These are phyloP conservation scores for Hemileia vastatrix DNA, from an alignment of 1,284 basidiomycete species.

Conservation along the genomic window DNA sequence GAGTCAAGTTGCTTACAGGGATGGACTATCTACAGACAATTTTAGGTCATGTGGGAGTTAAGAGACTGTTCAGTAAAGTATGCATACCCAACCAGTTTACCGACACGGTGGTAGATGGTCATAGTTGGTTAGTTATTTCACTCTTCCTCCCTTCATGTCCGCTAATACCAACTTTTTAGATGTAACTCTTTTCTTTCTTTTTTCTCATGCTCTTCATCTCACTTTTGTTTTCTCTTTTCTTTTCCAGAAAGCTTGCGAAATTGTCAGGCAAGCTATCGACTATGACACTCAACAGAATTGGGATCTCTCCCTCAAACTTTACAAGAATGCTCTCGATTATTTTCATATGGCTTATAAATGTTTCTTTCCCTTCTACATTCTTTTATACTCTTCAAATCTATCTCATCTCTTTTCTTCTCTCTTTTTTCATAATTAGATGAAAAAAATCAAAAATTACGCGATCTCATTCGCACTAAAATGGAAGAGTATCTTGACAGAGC, in stretches of 20 bases:
- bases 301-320: slow-evolving; percentile 42
- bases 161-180: slow-evolving; percentile 51
- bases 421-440: slow-evolving; percentile 56
- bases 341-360: slow-evolving; percentile 87
- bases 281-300: slow-evolving; percentile 92
- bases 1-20: too few species aligned
- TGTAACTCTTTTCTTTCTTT: slow-evolving; percentile 38
- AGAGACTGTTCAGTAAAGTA: too few species aligned
- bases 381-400: background rate
- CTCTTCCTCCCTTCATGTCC: slow-evolving; percentile 3
- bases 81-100: too few species aligned
- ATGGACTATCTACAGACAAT: too few species aligned
- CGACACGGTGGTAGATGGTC: too few species aligned
- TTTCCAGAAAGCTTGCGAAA: slow-evolving; percentile 76
- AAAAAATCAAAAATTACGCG: slow-evolving; percentile 88
- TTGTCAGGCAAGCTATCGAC: slow-evolving; percentile 85
- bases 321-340: slow-evolving; percentile 91
- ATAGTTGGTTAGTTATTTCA: too few species aligned
- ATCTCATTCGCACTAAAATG: slow-evolving; percentile 78
- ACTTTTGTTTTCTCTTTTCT: background rate
- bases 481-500: slow-evolving; percentile 85
- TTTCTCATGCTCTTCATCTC: background rate
- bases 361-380: slow-evolving; percentile 35
- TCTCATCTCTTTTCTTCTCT: background rate
- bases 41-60: too few species aligned